Base-by-base conservation (phyloP, 129 eudicot species). In the Flaveria linearis region DNA sequence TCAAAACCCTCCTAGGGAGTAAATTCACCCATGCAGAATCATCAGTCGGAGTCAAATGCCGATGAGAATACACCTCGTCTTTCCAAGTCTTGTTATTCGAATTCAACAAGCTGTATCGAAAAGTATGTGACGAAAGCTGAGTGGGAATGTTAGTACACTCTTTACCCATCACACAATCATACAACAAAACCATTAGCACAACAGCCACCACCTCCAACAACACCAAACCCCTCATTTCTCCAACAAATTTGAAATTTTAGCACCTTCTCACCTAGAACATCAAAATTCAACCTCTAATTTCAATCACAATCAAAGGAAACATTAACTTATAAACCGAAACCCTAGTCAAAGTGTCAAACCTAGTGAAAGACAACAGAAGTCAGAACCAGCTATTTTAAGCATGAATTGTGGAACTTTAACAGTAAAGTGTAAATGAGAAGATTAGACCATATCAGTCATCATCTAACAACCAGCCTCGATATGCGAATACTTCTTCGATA, bases 21-120 rank as follows among this genome's bases (percentile, higher is more conserved):
- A 91, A 69, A 76, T 39, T 82, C 6, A 86, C 81, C 96, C 97
- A 91, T 4, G 88, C 84, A 39, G 85, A 70, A 20, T 86, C 97
- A 28, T 95, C 97, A 11, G 92, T 87, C 69, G 97, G 94, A 9
- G 90, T 89, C 78, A 91, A 78, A 82, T 94, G 91, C 62, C 79
- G 72, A 73, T 88, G 91, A 1, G 36, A 20, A 71, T 74, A 76
- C 62, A 73, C 68, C 71, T 91, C 92, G 15, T 86, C 11, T 73
- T 83, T 91, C 94, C 87, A 84, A 14, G 91, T 87, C 16, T 81
- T 86, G 64, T 91, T 87, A 1, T 72, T 42, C 0, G 98, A 87
- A 45, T 84, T 68, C 77, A 75, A 50, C 49, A 93, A 64, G 26
- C 85, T 77, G 56, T 84, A 84, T 18, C 96, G 76, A n/a, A 87